These are phyloP conservation scores for Heracleum sosnowskyi DNA, from an alignment of 129 eudicot genomes.

Conservation along the genomic window DNA sequence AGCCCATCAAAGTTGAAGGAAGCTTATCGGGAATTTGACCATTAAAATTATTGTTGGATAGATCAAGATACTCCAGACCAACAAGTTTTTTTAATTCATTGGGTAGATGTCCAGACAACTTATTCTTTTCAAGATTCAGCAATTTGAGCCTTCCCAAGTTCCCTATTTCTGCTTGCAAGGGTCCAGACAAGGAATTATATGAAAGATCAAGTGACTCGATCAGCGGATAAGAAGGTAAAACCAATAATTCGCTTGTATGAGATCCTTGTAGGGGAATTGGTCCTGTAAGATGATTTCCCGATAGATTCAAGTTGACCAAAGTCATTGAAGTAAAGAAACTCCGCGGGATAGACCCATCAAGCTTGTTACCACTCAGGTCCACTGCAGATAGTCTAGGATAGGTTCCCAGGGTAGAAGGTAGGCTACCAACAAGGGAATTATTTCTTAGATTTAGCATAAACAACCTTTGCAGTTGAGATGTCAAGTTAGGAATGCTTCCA, in stretches of 20 bases:
- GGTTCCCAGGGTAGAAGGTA: constrained; percentile 39
- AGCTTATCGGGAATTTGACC: constrained; percentile 67
- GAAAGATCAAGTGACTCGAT: constrained; percentile 89
- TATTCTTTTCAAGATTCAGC: constrained; percentile 66
- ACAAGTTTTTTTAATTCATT: constrained; percentile 54
- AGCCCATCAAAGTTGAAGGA: constrained; percentile 39
- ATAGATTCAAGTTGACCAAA: constrained; percentile 64
- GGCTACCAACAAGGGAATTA: constrained; percentile 63
- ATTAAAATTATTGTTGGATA: constrained; percentile 57
- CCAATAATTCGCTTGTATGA: constrained; percentile 44
- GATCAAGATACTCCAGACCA: constrained; percentile 63
- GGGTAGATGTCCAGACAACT: constrained; percentile 69
- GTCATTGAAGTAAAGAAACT: constrained; percentile 58
- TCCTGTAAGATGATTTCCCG: constrained; percentile 64
- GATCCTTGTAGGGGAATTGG: constrained; percentile 68
- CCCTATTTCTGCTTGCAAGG: constrained; percentile 55
- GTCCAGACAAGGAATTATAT: constrained; percentile 46
- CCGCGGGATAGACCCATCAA: constrained; percentile 67
- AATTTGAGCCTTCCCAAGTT: constrained; percentile 59
- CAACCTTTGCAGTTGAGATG: constrained; percentile 50
- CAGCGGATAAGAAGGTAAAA: constrained; percentile 59
- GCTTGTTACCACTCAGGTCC: constrained; percentile 68
- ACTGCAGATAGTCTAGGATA: constrained; percentile 42
- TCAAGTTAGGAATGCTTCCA: constrained; percentile 59
- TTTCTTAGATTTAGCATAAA: constrained; percentile 48